Evolutionary conservation across 192 early-diverging fungal species (phyloP).

Genomic region (Coemansia sp.): DNA sequence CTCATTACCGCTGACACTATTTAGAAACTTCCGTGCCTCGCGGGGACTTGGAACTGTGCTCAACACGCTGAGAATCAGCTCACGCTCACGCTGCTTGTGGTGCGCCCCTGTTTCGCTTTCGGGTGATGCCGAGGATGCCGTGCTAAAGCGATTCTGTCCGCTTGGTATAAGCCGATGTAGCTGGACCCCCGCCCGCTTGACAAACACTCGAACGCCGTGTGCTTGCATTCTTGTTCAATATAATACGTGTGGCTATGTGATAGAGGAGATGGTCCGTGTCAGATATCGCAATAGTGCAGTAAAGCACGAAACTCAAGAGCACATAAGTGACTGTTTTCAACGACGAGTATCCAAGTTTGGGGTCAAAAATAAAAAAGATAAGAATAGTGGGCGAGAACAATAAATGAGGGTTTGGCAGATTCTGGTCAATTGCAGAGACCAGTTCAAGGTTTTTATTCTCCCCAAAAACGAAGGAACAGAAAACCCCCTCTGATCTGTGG

Average conservation of each 20-base stretch:
- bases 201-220: neutral
- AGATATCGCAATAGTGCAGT: neutral
- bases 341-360: neutral
- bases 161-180: too few relatives aligned
- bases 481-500: neutral
- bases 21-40: slow-evolving; percentile 51
- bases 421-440: too few relatives aligned
- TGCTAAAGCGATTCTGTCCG: slow-evolving; percentile 3
- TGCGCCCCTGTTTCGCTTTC: neutral
- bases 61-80: slow-evolving; percentile 50
- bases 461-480: neutral
- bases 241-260: neutral
- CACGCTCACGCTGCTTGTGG: slow-evolving; percentile 32
- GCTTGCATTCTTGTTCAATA: slow-evolving; percentile 2
- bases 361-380: neutral
- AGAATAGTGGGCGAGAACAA: neutral
- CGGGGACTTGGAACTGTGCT: slow-evolving; percentile 50
- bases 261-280: slow-evolving; percentile 2
- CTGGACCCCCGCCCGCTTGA: too few relatives aligned
- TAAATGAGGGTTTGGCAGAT: too few relatives aligned
- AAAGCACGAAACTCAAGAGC: neutral
- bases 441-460: neutral
- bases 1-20: slow-evolving; percentile 41
- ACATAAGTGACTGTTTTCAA: slow-evolving; percentile 6
- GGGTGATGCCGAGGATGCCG: neutral